phyloP scores from a whole-genome alignment of 2,329 filamentous ascomycete genomes.

The Lachnellula suecica region DNA sequence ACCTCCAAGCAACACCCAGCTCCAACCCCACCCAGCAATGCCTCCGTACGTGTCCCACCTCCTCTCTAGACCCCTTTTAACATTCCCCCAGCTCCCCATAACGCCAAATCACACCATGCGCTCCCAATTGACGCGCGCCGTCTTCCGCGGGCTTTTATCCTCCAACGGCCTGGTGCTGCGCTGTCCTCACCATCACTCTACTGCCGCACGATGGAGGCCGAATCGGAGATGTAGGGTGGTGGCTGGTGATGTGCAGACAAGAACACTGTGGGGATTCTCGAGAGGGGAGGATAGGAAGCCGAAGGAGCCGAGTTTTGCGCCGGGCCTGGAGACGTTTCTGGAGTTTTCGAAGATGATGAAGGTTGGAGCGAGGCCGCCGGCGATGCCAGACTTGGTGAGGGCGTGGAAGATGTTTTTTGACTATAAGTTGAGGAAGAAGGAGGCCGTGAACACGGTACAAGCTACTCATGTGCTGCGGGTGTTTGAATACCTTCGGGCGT shows the following conservation, averaged over 20 bases:
- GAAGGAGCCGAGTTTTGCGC: conserved; percentile 63
- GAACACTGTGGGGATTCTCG: conserved; percentile 65
- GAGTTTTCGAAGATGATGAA: conserved; percentile 63
- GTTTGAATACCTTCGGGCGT: conserved; percentile 56
- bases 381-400: conserved; percentile 58
- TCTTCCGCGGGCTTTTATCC: no score
- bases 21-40: no score
- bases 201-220: no score
- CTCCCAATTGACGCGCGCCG: no score
- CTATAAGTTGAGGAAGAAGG: conserved; percentile 47
- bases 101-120: no score
- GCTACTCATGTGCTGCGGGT: conserved; percentile 60
- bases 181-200: no score
- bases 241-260: conserved; percentile 32
- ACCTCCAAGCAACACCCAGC: no score
- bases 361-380: conserved; percentile 64
- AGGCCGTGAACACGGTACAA: conserved; percentile 63
- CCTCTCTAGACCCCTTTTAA: no score
- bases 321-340: conserved; percentile 71
- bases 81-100: no score
- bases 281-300: conserved; percentile 57
- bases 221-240: no score
- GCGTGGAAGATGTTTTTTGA: conserved; percentile 66
- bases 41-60: no score
- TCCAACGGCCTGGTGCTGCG: no score